A percentile compares a stretch with the other conserved stretches of the same genome.
These are phyloP conservation scores for Saccharum hybrid DNA, from an alignment of 202 grass and related monocot species.

Conservation along the genomic window DNA sequence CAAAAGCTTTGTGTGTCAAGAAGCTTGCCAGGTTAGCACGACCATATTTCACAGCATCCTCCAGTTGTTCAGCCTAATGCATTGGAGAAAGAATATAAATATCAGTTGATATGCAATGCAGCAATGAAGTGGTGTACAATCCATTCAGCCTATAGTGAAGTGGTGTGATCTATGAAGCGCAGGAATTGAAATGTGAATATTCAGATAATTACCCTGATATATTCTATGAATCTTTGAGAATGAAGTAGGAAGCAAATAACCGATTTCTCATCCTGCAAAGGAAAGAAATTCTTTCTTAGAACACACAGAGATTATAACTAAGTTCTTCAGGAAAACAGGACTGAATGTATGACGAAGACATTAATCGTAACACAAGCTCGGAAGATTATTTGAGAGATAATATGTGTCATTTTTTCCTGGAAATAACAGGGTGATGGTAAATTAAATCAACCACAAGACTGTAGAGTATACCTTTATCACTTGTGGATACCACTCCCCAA, in stretches of 20 bases:
- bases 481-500: conserved; percentile 93
- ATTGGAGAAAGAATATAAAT: conserved; percentile 23
- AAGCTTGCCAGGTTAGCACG: conserved; percentile 72
- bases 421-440: conserved; percentile 9
- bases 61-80: conserved; percentile 66
- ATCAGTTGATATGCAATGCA: conserved; percentile 22
- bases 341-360: conserved; percentile 9
- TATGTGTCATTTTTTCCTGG: background rate
- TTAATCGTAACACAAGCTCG: conserved; percentile 27
- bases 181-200: conserved; percentile 24
- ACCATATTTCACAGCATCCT: conserved; percentile 79
- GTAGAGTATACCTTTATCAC: conserved; percentile 73
- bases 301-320: background rate
- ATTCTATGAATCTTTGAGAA: conserved; percentile 96
- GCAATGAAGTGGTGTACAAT: background rate
- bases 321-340: conserved; percentile 25
- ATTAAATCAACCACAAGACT: conserved; percentile 26
- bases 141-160: conserved; percentile 8
- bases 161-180: background rate
- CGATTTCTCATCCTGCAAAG: conserved; percentile 82
- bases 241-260: conserved; percentile 95
- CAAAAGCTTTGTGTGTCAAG: conserved; percentile 70
- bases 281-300: conserved; percentile 44
- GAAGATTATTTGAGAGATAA: conserved; percentile 14
- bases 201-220: conserved; percentile 79